Base-by-base conservation (phyloP, 768 basidiomycete species). In the Amanita subjunquillea region DNA sequence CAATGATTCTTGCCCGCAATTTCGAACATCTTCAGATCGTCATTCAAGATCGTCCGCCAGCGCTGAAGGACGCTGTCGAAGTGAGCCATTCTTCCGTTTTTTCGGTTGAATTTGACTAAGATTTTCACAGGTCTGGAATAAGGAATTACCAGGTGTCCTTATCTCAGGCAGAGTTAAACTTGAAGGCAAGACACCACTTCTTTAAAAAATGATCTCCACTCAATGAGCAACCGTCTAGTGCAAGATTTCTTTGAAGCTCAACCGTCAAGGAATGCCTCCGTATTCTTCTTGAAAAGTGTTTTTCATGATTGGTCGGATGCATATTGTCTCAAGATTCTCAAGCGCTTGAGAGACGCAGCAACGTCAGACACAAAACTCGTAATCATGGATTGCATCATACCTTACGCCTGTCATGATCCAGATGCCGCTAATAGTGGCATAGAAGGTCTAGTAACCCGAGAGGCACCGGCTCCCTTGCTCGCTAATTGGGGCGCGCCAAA, bases 271-370 rank as follows among this genome's bases (percentile, higher is more conserved):
- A 58, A 68, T 20, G 68, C 69, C 1, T 59, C 63, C 0, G 67
- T 73, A 1, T 75, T 67, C 58, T 56, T 74, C 38, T 15, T 72
- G 27, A 62, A 66, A 8, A 53, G 58, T 32, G 64, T 72, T 45
- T 51, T 73, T 25, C 72, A 75, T 58, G 66, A 73, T 53, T 72
- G 72, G 70, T 53, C 68, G 2, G 68, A 72, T 50, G 54, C 58
- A 0, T 59, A 67, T 40, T 59, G 56, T 46, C 39, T 46, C 12
- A 57, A 59, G 37, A 68, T 73, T 44, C 59, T 75, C 10, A 55
- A 57, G 15, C 59, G 63, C 6, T 60, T 74, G 12, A 64, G 69
- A 3, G 60, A 45, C 3, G 67, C 67, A 2, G 69, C 72, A 4
- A 55, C 49, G 0, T 55, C 66, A 1, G 50, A 56, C 12, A 73